Evolutionary conservation across 2,329 filamentous ascomycete species (phyloP), one percentile per base, ranked within the genome.

Genomic region (Epichloe festucae): DNA sequence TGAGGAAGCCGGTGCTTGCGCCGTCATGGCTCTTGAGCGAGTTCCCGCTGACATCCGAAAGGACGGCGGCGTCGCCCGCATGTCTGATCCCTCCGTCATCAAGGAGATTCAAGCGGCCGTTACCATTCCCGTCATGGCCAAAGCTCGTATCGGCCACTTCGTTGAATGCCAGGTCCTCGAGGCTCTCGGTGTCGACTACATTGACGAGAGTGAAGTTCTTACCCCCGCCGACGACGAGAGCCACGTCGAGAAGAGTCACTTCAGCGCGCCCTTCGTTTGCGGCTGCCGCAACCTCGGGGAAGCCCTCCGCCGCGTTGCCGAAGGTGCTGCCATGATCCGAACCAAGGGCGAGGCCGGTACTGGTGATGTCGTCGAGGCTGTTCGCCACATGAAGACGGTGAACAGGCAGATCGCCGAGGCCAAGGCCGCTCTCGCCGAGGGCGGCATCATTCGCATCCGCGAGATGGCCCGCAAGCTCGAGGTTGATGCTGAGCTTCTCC

Each of bases 81-180:
- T 98, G 93, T 93, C 87, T 2, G 91, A 97, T 73, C 93, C 93
- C 2, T 74, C 78, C 61, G 87, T 96, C 80, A 97, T 97, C 77
- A 85, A 86, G 71, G 87, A 90, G 69, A 97, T 98, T 67, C 94
- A 96, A 82, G 81, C 78, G 3, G 84, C 89, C 41, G 93, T 97
- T 46, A 97, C 91, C 50, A 96, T 97, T 62, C 93, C 93, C 61
- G 93, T 98, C 69, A 97, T 98, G 93, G 93, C 93, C 57, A 98
- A 98, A 75, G 91, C 91, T 23, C 82, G 93, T 65, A 98, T 97
- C 66, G 93, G 93, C 39, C 93, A 98, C 73, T 90, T 96, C 60
- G 91, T 96, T 62, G 93, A 98, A 75, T 96, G 90, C 74, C 91
- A 91, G 84, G 94, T 98, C 72, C 86, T 98, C 64, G 87, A 97